phyloP scores from a whole-genome alignment of 129 eudicot genomes.

The Smallanthus sonchifolius region DNA sequence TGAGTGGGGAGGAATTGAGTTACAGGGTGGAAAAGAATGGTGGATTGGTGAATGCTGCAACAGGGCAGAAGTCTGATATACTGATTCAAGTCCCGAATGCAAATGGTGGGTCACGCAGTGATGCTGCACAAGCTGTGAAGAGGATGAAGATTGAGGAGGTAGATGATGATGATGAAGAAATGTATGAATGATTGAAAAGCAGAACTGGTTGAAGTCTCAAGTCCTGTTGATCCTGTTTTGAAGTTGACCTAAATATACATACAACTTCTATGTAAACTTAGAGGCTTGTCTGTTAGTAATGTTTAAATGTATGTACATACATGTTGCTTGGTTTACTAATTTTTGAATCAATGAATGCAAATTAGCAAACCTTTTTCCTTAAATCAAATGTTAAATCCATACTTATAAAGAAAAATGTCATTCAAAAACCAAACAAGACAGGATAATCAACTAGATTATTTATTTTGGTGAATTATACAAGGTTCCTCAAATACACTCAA shows the following conservation, averaged over 20 bases:
- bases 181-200: slow-evolving; percentile 36
- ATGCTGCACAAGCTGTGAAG: slow-evolving; percentile 86
- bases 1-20: slow-evolving; percentile 35
- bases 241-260: background rate
- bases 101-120: slow-evolving; percentile 13
- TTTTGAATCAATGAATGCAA: background rate
- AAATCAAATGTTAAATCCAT: background rate
- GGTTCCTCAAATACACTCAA: slow-evolving; percentile 8
- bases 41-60: slow-evolving; percentile 78
- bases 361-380: background rate
- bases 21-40: slow-evolving; percentile 85
- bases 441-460: slow-evolving; percentile 2
- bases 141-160: slow-evolving; percentile 82
- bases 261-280: background rate
- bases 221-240: background rate
- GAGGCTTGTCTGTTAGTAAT: background rate
- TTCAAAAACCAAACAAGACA: background rate
- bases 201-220: background rate
- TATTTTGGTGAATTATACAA: slow-evolving; percentile 13
- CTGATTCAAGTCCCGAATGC: slow-evolving; percentile 58
- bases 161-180: slow-evolving; percentile 72
- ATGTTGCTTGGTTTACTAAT: background rate
- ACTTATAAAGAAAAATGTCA: no score
- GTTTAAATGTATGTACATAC: no score
- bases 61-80: slow-evolving; percentile 76